Conservation (phyloP, 192 early-diverging fungal genomes). For the Entomortierella parvispora region DNA sequence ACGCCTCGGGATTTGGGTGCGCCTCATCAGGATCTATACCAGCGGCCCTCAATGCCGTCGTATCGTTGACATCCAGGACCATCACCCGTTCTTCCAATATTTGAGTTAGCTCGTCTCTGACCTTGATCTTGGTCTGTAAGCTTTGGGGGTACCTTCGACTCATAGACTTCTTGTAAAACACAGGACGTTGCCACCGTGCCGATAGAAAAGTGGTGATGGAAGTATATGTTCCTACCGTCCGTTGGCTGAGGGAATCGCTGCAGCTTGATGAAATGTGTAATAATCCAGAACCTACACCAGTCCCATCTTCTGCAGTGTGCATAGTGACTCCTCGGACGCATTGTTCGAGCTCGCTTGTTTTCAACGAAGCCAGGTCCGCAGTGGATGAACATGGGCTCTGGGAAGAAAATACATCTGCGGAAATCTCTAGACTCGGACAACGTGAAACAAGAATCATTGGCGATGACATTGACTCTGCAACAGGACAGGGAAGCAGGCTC, state of each 20-base stretch:
- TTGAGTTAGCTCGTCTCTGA: not conserved
- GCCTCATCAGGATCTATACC: constrained; percentile 13
- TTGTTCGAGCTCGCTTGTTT: no score
- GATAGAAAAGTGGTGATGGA: constrained; percentile 7
- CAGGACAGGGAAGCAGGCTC: no score
- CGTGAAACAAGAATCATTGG: no score
- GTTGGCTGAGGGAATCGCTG: not conserved
- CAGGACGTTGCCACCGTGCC: constrained; percentile 25
- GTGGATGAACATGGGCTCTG: no score
- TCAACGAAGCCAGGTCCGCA: no score
- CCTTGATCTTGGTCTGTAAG: constrained; percentile 6
- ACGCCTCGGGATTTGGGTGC: constrained; percentile 24
- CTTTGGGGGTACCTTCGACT: constrained; percentile 14
- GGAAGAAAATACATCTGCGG: no score
- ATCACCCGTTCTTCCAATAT: not conserved
- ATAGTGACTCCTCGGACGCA: no score
- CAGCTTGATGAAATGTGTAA: no score
- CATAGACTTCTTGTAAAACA: constrained; percentile 19
- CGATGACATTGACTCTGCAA: no score
- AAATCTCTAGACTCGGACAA: no score
- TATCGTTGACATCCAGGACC: constrained; percentile 33
- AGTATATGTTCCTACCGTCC: constrained; percentile 2
- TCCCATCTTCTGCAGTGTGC: not conserved
- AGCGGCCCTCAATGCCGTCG: constrained; percentile 11
- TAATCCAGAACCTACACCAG: no score